Conservation (phyloP, 495 filamentous ascomycete genomes). For the Neurospora sp. region DNA sequence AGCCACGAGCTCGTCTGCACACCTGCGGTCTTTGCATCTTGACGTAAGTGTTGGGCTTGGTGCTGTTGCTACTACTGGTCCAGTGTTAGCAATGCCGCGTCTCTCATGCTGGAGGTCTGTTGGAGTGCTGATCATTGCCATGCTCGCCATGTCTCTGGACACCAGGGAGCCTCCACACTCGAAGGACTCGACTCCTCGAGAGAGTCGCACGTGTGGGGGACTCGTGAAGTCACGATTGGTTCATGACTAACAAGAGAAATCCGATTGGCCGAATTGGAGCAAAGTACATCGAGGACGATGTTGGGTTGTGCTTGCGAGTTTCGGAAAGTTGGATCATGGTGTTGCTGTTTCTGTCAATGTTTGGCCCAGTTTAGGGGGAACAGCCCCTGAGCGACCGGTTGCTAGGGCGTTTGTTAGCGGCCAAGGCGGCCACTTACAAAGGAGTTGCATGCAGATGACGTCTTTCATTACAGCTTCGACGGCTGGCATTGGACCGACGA, state of each 20-base stretch:
- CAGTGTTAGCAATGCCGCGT: background rate
- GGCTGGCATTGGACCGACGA: background rate
- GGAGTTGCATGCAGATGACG: background rate
- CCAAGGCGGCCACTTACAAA: background rate
- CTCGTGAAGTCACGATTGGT: background rate
- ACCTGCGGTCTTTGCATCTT: background rate
- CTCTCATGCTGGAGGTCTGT: background rate
- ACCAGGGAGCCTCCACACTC: background rate
- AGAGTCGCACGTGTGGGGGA: background rate
- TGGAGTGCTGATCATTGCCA: background rate
- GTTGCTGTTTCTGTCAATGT: background rate
- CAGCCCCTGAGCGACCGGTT: background rate
- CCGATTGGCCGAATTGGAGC: background rate
- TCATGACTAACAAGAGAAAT: background rate
- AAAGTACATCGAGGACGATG: background rate
- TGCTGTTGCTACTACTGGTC: background rate
- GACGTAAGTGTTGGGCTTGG: background rate
- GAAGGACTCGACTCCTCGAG: background rate
- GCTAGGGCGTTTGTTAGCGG: background rate
- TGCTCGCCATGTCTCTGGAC: background rate
- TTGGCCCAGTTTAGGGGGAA: background rate
- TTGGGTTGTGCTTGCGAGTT: background rate
- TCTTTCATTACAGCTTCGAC: background rate
- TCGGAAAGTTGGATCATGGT: background rate
- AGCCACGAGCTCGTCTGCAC: background rate